Conservation (phyloP, 768 basidiomycete genomes). For the Suillus sp. region DNA sequence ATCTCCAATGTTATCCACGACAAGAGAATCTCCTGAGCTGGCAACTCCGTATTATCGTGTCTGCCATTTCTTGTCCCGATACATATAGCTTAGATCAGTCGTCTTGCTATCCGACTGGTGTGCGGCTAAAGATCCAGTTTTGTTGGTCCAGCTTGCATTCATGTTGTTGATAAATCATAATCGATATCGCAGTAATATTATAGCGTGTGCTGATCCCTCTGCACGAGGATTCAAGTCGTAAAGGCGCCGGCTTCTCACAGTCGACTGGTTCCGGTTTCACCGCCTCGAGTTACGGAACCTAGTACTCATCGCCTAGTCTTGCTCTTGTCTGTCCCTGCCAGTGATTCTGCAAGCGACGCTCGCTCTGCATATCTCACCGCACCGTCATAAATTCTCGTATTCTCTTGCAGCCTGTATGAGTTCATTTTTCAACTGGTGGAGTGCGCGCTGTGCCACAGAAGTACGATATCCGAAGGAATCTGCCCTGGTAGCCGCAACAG, state of each 20-base stretch:
- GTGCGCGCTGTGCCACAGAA: slow-evolving; percentile 17
- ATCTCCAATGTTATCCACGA: slow-evolving; percentile 3
- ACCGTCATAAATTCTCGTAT: neutral
- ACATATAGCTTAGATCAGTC: neutral
- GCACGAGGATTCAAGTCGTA: neutral
- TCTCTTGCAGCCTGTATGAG: slow-evolving; percentile 20
- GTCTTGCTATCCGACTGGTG: neutral
- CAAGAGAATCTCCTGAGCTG: neutral
- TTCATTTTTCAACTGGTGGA: slow-evolving; percentile 19
- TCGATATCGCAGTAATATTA: neutral
- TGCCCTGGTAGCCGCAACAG: slow-evolving; percentile 23
- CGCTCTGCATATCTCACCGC: neutral
- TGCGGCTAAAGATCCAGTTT: neutral
- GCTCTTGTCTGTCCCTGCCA: slow-evolving; percentile 1
- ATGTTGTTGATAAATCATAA: neutral
- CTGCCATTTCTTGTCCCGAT: neutral
- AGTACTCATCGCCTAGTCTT: neutral
- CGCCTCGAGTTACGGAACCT: neutral
- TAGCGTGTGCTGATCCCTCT: neutral
- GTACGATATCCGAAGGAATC: slow-evolving; percentile 26
- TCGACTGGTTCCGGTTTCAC: slow-evolving; percentile 6
- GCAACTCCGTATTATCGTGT: neutral
- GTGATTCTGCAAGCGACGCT: neutral
- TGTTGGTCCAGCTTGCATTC: neutral
- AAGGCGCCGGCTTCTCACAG: slow-evolving; percentile 8